Conservation (phyloP, 2,329 filamentous ascomycete species). For the Talaromyces funiculosus region DNA sequence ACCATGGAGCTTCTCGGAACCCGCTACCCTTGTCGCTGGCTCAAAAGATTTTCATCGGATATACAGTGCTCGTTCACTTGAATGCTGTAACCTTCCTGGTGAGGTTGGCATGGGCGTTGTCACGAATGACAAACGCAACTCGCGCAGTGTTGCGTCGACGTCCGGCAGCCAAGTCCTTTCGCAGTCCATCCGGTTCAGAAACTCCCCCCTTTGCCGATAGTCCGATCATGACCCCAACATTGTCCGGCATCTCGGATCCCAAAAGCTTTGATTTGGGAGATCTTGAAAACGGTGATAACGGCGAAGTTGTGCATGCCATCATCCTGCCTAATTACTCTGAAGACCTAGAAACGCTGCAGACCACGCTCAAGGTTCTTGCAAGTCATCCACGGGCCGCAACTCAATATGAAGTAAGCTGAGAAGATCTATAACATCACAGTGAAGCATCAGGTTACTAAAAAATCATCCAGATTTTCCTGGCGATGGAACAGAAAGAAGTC, state of each 20-base stretch:
- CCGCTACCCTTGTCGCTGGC: constrained; percentile 18
- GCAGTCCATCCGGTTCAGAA: neutral
- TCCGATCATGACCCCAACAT: constrained; percentile 12
- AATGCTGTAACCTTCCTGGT: constrained; percentile 56
- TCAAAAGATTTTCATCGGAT: constrained; percentile 53
- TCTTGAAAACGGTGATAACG: constrained; percentile 47
- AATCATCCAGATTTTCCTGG: constrained; percentile 59
- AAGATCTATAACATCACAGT: neutral
- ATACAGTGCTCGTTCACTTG: constrained; percentile 60
- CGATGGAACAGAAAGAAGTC: constrained; percentile 65
- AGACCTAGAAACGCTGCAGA: constrained; percentile 60
- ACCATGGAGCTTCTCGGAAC: neutral
- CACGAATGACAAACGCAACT: constrained; percentile 30
- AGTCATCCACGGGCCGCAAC: constrained; percentile 59
- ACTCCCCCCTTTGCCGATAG: constrained; percentile 11
- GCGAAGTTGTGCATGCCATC: constrained; percentile 57
- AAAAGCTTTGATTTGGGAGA: constrained; percentile 36
- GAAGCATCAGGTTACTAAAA: neutral
- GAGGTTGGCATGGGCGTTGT: constrained; percentile 46
- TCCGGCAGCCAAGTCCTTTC: neutral
- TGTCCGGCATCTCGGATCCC: constrained; percentile 1
- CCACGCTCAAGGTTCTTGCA: constrained; percentile 64
- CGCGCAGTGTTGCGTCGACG: constrained; percentile 19
- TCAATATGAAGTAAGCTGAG: constrained; percentile 61
- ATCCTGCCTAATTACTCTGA: constrained; percentile 71